These are phyloP conservation scores for Fusarium secorum DNA, from an alignment of 2,329 filamentous ascomycete species.

Conservation along the genomic window DNA sequence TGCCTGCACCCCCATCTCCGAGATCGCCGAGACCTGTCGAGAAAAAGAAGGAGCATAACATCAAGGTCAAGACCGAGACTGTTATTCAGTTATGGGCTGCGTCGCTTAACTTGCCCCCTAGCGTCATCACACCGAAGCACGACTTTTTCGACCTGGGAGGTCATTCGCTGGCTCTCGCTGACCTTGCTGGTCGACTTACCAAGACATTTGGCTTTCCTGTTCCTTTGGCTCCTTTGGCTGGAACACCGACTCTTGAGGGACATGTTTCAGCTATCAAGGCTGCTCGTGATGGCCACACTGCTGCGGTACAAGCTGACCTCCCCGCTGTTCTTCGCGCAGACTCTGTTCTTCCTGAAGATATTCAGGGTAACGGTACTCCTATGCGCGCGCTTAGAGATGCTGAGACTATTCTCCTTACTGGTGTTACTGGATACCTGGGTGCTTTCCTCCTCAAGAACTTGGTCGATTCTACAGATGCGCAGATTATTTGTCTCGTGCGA, in stretches of 20 bases:
- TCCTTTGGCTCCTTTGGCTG: slow-evolving; percentile 74
- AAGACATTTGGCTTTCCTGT: slow-evolving; percentile 77
- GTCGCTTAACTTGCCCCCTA: slow-evolving; percentile 70
- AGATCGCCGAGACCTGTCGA: slow-evolving; percentile 51
- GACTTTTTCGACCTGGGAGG: slow-evolving; percentile 85
- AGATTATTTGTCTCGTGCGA: slow-evolving; percentile 76
- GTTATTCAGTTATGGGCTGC: slow-evolving; percentile 77
- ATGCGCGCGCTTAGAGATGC: slow-evolving; percentile 70
- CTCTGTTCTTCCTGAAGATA: slow-evolving; percentile 73
- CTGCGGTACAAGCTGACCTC: slow-evolving; percentile 77
- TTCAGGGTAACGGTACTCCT: slow-evolving; percentile 62
- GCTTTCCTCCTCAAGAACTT: slow-evolving; percentile 76
- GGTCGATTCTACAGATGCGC: slow-evolving; percentile 71
- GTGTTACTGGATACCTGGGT: slow-evolving; percentile 78
- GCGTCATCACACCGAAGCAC: slow-evolving; percentile 71
- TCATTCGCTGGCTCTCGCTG: slow-evolving; percentile 79
- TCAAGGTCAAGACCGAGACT: slow-evolving; percentile 70
- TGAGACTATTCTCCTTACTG: slow-evolving; percentile 74
- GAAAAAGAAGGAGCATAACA: slow-evolving; percentile 61
- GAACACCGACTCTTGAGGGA: slow-evolving; percentile 74
- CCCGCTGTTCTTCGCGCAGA: slow-evolving; percentile 74
- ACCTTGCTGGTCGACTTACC: slow-evolving; percentile 74
- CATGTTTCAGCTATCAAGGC: slow-evolving; percentile 76
- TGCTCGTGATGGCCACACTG: slow-evolving; percentile 75
- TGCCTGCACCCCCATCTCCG: slow-evolving; percentile 70